These are phyloP conservation scores for Saksenaea vasiformis DNA, from an alignment of 371 early-diverging fungal genomes.

Conservation along the genomic window DNA sequence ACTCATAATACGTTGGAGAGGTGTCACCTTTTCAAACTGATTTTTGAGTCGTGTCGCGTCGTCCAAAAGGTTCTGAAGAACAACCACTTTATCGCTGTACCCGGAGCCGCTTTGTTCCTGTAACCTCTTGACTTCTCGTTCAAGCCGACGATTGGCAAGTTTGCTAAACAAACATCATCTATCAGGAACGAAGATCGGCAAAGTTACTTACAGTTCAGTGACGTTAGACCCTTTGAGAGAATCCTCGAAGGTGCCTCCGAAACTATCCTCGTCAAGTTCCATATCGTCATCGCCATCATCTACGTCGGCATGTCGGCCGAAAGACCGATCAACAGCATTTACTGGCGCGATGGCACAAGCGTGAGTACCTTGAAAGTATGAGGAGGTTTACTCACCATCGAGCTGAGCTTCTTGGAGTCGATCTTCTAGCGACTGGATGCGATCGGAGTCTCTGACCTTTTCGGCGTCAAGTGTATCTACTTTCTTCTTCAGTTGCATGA, in stretches of 20 bases:
- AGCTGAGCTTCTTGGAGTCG: slow-evolving; percentile 82
- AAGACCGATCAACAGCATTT: slow-evolving; percentile 1
- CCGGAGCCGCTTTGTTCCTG: slow-evolving; percentile 60
- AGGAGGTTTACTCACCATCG: slow-evolving; percentile 37
- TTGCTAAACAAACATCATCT: slow-evolving; percentile 33
- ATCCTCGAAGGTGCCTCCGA: slow-evolving; percentile 44
- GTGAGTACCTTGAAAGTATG: background rate
- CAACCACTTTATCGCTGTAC: slow-evolving; percentile 51
- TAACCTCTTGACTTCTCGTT: slow-evolving; percentile 70
- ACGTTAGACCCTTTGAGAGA: slow-evolving; percentile 57
- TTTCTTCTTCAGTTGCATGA: slow-evolving; percentile 64
- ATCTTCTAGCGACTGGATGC: slow-evolving; percentile 79
- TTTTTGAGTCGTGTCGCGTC: slow-evolving; percentile 71
- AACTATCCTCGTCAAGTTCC: slow-evolving; percentile 43
- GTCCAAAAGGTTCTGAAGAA: slow-evolving; percentile 70
- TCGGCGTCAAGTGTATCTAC: slow-evolving; percentile 69
- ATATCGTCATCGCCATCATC: slow-evolving; percentile 31
- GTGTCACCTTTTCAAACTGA: slow-evolving; percentile 66
- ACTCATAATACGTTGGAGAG: background rate
- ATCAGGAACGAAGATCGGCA: background rate
- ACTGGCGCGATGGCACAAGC: background rate
- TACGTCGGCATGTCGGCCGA: background rate
- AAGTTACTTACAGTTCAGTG: slow-evolving; percentile 43
- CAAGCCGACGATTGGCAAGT: slow-evolving; percentile 71
- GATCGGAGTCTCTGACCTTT: slow-evolving; percentile 67